phyloP scores from a whole-genome alignment of 2,329 filamentous ascomycete genomes.

The Pyricularia sp. region DNA sequence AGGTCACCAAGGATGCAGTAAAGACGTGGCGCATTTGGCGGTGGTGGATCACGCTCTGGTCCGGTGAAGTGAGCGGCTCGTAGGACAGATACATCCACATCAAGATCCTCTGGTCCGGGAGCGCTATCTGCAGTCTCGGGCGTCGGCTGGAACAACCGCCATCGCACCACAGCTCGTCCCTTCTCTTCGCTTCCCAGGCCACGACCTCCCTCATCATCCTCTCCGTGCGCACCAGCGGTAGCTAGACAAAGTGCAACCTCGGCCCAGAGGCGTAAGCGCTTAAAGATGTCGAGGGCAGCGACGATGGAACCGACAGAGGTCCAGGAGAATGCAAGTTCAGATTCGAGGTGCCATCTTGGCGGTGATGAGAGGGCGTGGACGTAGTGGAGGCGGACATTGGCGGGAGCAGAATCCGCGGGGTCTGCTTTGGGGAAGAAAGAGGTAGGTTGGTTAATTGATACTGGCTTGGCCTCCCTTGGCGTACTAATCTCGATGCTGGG shows the following conservation, averaged over 20 bases:
- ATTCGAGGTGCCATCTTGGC: constrained; percentile 87
- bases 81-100: constrained; percentile 48
- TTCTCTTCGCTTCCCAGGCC: constrained; percentile 64
- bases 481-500: constrained; percentile 36
- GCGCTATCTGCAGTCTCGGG: constrained; percentile 15
- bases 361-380: constrained; percentile 78
- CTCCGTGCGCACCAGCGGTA: constrained; percentile 46
- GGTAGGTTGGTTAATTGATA: constrained; percentile 40
- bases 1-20: constrained; percentile 93
- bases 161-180: constrained; percentile 65
- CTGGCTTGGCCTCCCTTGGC: constrained; percentile 18
- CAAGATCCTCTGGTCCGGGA: constrained; percentile 37
- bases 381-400: constrained; percentile 68
- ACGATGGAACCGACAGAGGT: constrained; percentile 76
- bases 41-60: constrained; percentile 58
- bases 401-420: constrained; percentile 66
- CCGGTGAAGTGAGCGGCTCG: constrained; percentile 47
- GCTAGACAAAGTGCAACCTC: constrained; percentile 89
- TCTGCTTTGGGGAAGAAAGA: constrained; percentile 76
- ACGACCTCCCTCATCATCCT: constrained; percentile 47
- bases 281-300: constrained; percentile 92
- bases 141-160: constrained; percentile 62
- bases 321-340: constrained; percentile 91
- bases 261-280: constrained; percentile 85
- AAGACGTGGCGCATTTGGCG: constrained; percentile 74